These are phyloP conservation scores for Lipomyces anomalus DNA, from an alignment of 805 yeast genomes.

Conservation along the genomic window DNA sequence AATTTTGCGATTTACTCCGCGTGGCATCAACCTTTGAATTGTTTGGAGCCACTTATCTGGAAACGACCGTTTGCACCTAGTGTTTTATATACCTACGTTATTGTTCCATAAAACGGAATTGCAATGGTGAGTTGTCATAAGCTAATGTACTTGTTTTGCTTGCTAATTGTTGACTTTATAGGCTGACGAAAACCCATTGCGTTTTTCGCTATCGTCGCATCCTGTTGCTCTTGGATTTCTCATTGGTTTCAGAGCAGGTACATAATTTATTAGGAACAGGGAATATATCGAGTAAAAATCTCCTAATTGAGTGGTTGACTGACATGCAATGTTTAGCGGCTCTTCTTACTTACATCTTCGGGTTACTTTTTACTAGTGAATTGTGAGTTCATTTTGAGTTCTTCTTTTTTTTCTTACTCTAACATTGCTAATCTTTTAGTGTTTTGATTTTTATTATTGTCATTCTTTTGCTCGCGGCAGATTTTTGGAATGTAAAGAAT, in stretches of 20 bases:
- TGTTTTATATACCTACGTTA: no score
- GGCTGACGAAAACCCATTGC: constrained; percentile 18
- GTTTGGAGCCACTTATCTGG: no score
- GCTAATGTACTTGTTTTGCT: no score
- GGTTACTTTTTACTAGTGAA: constrained; percentile 58
- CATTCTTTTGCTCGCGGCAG: constrained; percentile 73
- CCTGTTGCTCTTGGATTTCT: constrained; percentile 70
- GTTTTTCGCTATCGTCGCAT: constrained; percentile 52
- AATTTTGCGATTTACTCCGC: no score
- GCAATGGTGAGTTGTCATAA: no score
- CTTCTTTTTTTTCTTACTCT: not conserved
- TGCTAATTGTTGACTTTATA: no score
- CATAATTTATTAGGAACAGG: constrained; percentile 6
- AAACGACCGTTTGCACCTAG: no score
- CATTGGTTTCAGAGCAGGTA: constrained; percentile 53
- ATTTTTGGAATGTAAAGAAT: constrained; percentile 91
- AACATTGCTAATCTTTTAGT: constrained; percentile 25
- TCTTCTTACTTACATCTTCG: constrained; percentile 61
- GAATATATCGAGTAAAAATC: not conserved
- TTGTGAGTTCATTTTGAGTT: constrained; percentile 35
- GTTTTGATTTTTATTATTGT: constrained; percentile 74
- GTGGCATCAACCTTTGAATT: no score
- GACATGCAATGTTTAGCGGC: no score
- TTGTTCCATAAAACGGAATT: no score
- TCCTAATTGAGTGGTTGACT: no score